Evolutionary conservation across 192 early-diverging fungal genomes (phyloP).

Genomic region (Coemansia sp.): DNA sequence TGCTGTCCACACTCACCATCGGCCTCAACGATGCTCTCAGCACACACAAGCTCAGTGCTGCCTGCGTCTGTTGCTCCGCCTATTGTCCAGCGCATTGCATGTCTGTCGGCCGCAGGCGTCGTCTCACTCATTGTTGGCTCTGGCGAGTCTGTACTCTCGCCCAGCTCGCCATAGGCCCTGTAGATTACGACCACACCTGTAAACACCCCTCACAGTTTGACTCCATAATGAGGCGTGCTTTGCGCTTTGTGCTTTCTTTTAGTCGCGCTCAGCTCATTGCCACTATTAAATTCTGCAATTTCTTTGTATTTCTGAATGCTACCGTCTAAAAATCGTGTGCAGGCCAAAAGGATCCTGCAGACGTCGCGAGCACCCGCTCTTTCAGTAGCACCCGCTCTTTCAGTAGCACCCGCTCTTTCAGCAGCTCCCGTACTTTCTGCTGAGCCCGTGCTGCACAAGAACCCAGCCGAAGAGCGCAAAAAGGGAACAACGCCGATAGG

Average conservation of each 20-base stretch:
- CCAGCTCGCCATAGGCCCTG: slow-evolving; percentile 16
- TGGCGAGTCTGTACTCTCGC: slow-evolving; percentile 25
- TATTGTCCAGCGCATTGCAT: slow-evolving; percentile 6
- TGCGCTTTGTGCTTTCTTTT: neutral
- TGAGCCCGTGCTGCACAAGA: slow-evolving; percentile 25
- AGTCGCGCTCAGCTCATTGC: no score
- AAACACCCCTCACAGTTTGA: no score
- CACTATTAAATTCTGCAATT: neutral
- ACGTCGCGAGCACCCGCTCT: neutral
- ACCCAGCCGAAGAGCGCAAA: neutral
- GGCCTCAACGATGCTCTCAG: neutral
- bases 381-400: neutral
- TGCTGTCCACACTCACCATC: neutral
- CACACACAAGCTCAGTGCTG: neutral
- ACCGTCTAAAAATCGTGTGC: slow-evolving; percentile 31
- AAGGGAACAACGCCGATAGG: neutral
- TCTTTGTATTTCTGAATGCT: slow-evolving; percentile 11
- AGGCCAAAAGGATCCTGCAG: slow-evolving; percentile 17
- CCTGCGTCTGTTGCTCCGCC: neutral
- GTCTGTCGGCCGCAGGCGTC: slow-evolving; percentile 20
- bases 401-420: neutral
- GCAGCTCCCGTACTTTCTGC: neutral
- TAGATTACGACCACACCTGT: neutral
- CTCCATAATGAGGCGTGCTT: neutral
- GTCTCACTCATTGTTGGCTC: slow-evolving; percentile 33